Base-by-base conservation (phyloP, 1,284 basidiomycete genomes). In the Entoloma clypeatum region DNA sequence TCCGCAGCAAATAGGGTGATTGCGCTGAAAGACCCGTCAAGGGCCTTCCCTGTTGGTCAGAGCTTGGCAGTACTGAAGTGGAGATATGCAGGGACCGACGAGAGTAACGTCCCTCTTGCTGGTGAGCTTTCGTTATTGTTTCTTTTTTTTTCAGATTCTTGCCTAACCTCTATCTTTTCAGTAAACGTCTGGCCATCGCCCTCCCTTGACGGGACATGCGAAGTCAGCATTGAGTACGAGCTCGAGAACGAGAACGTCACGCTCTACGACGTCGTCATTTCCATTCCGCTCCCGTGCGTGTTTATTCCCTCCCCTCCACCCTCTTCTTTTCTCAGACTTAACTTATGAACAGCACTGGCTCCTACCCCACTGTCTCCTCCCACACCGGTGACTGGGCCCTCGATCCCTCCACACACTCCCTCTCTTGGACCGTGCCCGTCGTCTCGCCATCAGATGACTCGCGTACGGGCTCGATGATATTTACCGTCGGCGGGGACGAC, bases 151-250 rank as follows among this genome's bases (percentile, higher is more conserved):
- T 19, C 3, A 19, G n/a, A 19, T 25, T 23, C 8, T 27, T 29
- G 24, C n/a, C 27, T 51, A 17, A 49, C 19, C 11, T 14, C 19
- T 14, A 13, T 18, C 23, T 28, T 7, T 32, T 4, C 46, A 90
- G 92, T 98, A 63, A 97, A 92, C 57, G 94, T 90, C 64, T 98
- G 95, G 95, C 94, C 94, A 4, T 87, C 91, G 21, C 85, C 89
- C 2, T 85, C 87, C 36, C 92, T 91, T 53, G 85, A 92, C 53
- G 92, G 92, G 18, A 85, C 83, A 1, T 90, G 85, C 53, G 92
- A 96, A 52, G 91, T 97, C 43, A 95, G 88, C 61, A 90, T 98
- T 55, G 95, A 98, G 64, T 99, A 96, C 62, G 93, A 98, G 62
- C 84, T 98, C 34, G 92, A 95, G 61, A 86, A 92, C 46, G 79